Base-by-base conservation (phyloP, 805 yeast species). In the Candida ovalis region DNA sequence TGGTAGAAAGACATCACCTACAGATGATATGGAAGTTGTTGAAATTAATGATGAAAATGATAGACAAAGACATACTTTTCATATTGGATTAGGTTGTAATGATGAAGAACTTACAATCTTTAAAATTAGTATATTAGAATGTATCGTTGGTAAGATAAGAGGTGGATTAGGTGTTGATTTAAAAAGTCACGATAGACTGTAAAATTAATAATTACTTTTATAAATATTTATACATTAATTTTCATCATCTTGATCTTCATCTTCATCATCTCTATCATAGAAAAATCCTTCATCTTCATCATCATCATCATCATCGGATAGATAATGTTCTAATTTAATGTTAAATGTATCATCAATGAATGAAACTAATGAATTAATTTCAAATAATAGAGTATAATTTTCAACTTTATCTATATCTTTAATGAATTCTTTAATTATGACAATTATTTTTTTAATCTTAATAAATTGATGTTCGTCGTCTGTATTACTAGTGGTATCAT, bases 341-440 rank as follows among this genome's bases (percentile, higher is more conserved):
- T 30, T 30, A 32, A 32, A 39, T n/a, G 46, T 44, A 5, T 38
- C 33, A n/a, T 52, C 54, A 5, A 58, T 23, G 9, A 48, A 37
- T 10, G 41, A 24, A 4, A 54, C 23, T 22, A 61, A 27, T 2
- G 55, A 43, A 19, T 48, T 50, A 36, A 45, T 52, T 7, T 25
- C 10, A 38, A 60, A 55, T 9, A 35, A 41, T 13, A 60, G 25
- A 15, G 44, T 27, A 7, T 49, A 32, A 44, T 54, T 45, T 1
- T 44, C 32, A 23, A 50, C 48, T 1, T 28, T 21, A 24, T 50
- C 58, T 25, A 48, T 18, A 22, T 54, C 54, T 12, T 43, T 38
- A 13, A 54, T 30, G 28, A 59, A 55, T 4, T 37, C 43, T 18
- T 45, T 41, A 19, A 60, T 54, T 22, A 54, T 45, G 7, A 15